A percentile compares a stretch with the other conserved stretches of the same genome.
Conservation (phyloP, 1,139 yeast genomes). For the Pneumocystis oryctolagi region DNA sequence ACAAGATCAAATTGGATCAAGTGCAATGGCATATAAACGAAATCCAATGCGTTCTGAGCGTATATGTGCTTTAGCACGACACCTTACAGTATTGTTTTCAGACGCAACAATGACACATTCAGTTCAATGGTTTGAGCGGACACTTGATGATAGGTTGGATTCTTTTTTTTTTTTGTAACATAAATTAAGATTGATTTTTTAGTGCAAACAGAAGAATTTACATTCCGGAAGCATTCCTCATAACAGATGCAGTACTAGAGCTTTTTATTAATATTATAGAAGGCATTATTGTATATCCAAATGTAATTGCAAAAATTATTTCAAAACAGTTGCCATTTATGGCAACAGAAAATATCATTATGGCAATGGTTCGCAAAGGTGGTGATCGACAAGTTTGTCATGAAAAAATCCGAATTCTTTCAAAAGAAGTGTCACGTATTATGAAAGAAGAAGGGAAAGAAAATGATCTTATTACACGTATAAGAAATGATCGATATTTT, state of each 20-base stretch:
- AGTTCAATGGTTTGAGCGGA: constrained; percentile 99
- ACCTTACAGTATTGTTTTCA: constrained; percentile 74
- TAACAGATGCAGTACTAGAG: constrained; percentile 83
- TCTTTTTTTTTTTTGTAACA: neutral
- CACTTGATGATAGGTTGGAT: constrained; percentile 54
- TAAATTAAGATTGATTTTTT: constrained; percentile 9
- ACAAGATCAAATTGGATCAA: constrained; percentile 91
- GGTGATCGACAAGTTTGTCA: constrained; percentile 92
- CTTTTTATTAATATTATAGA: constrained; percentile 84
- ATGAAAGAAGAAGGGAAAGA: constrained; percentile 98
- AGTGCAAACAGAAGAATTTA: constrained; percentile 96
- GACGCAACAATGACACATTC: constrained; percentile 95
- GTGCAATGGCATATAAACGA: constrained; percentile 99
- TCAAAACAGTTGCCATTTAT: constrained; percentile 90
- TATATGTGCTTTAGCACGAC: constrained; percentile 93
- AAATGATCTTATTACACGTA: constrained; percentile 84
- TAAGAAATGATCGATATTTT: constrained; percentile 66
- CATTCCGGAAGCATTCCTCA: constrained; percentile 87
- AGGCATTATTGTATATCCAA: constrained; percentile 94
- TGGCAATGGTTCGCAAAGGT: constrained; percentile 99
- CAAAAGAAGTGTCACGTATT: constrained; percentile 94
- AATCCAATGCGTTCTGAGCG: constrained; percentile 99
- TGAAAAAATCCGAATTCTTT: constrained; percentile 89
- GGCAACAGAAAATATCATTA: constrained; percentile 98
- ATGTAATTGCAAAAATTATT: constrained; percentile 94